A percentile compares a stretch with the other conserved stretches of the same genome.
Conservation (phyloP, 2,329 filamentous ascomycete genomes). For the Mycosphaerella arachidis region DNA sequence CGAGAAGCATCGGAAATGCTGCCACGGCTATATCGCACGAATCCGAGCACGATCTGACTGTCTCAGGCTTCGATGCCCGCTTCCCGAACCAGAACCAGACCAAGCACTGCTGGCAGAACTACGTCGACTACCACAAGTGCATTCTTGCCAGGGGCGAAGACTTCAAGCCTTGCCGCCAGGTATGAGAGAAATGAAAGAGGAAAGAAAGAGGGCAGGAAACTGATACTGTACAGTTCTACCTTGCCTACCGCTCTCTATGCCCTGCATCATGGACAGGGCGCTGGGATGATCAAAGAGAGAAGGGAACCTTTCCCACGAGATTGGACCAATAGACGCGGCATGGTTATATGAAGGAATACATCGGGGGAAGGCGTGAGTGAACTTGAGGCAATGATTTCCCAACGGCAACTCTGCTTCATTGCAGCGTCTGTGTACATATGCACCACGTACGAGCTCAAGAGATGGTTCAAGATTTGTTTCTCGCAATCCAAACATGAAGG, state of each 20-base stretch:
- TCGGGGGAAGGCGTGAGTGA: background rate
- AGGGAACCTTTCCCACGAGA: conserved; percentile 52
- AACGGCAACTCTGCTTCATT: conserved; percentile 7
- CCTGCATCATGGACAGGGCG: conserved; percentile 87
- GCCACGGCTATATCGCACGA: background rate
- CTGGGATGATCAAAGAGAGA: conserved; percentile 91
- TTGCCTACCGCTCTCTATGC: conserved; percentile 96
- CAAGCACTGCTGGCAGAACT: conserved; percentile 99
- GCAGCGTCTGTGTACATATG: conserved; percentile 18
- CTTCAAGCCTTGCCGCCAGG: conserved; percentile 94
- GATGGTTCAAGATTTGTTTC: background rate
- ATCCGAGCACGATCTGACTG: conserved; percentile 1
- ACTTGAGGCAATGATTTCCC: conserved; percentile 6
- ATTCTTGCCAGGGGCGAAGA: conserved; percentile 97
- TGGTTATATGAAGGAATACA: conserved; percentile 1
- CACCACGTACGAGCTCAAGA: background rate
- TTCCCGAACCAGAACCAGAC: conserved; percentile 98
- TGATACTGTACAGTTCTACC: conserved; percentile 66
- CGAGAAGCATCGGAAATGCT: background rate
- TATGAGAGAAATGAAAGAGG: conserved; percentile 41
- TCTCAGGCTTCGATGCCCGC: conserved; percentile 89
- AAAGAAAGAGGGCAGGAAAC: background rate
- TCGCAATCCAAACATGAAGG: background rate
- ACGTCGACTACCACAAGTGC: conserved; percentile 99
- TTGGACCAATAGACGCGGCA: conserved; percentile 41